Base-by-base conservation (phyloP, 805 yeast species). In the Naumovozyma dairenensis region DNA sequence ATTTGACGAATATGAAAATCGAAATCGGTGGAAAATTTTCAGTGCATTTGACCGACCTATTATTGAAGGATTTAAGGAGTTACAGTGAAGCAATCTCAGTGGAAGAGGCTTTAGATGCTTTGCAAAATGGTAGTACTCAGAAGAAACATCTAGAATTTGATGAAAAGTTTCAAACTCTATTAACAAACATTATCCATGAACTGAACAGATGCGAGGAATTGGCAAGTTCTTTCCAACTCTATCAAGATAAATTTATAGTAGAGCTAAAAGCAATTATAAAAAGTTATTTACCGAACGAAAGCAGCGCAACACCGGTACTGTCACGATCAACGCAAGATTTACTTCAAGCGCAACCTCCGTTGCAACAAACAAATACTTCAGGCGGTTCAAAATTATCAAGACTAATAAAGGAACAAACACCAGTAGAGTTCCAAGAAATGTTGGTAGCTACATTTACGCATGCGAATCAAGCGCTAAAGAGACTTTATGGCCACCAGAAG, bases 401-500 rank as follows among this genome's bases (percentile, higher is more conserved):
- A 3, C 39, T 64, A 31, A 70, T 92, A 32, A 74, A 77, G 42
- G 69, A 72, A 2, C 67, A 85, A 67, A 66, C 85, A 0, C 80
- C 92, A 0, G 57, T 60, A 10, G 95, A 84, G 38, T 86, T 86
- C 50, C 84, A 81, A 46, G 63, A 59, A 2, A 79, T 86, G 83
- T 53, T 84, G 28, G 55, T 67, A 2, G 63, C 61, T 19, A 77
- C 77, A 4, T 83, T 72, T 44, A 59, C 82, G 0, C 68, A 72
- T 15, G 63, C 80, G 3, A 73, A 85, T 0, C 93, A 81, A 48
- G 76, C 84, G 14, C 61, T 86, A 17, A 64, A 89, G 41, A 68
- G 94, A 37, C 61, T 87, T 20, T 74, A 83, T 1, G 62, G 72
- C 6, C 95, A 86, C 38, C 94, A 86, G 51, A 86, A 85, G 53